Evolutionary conservation across 352 stramenopile species (phyloP), one percentile per base, ranked within the genome.

Genomic region (Elongisporangium prolatum): DNA sequence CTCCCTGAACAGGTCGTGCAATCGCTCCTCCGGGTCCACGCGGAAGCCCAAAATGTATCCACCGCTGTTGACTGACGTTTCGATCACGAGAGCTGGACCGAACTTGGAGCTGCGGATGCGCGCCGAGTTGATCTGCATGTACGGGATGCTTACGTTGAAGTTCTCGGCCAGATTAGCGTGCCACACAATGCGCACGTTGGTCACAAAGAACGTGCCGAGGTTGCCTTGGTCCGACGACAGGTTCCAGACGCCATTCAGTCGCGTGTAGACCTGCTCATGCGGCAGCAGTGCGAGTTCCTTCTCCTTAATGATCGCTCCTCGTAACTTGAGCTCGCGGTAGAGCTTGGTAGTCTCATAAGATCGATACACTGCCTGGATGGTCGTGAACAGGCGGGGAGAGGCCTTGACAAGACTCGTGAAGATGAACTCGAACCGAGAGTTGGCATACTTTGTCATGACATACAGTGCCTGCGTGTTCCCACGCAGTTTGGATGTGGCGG

Each of bases 121-220:
- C 54, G 89, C 75, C 52, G 77, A 89, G 52, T 86, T 87, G 67
- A 98, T 96, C 72, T 98, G 91, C 74, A 98, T 95, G 80, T 97
- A 98, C 50, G 92, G 92, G 47, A 98, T 95, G 68, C 83, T 96
- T 21, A 98, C 91, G 65, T 98, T 98, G 71, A 98, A 98, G 72
- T 98, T 98, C 63, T 96, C 83, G 1, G 92, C 91, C 25, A 98
- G 65, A 59, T 95, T 96, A 8, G 92, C 91, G 63, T 97, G 89
- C 92, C 92, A 98, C 22, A 98, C 92, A 24, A 98, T 67, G 40
- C 91, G 86, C 25, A 97, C 82, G 63, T 98, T 98, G 40, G 90
- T 98, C 50, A 97, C 71, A 67, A 97, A 97, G 61, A 98, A 93
- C 8, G 81, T 92, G 11, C 92, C 92, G 6, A 98, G 73, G 64